Conservation (phyloP, 352 stramenopile genomes). For the Phytophthora aleatoria region DNA sequence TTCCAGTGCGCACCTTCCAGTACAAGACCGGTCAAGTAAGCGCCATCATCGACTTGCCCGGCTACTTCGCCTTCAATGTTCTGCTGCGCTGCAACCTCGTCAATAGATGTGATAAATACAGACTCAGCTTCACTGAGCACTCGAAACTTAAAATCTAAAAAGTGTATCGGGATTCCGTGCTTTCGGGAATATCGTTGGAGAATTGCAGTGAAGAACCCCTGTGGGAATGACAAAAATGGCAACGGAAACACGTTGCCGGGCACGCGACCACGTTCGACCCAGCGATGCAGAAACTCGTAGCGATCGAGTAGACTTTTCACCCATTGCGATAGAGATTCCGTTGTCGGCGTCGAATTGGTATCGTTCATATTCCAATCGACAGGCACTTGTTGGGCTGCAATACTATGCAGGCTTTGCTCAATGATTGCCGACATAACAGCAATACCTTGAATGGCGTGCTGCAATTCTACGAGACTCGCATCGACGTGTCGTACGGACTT, state of each 20-base stretch:
- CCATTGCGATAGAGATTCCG: slow-evolving; percentile 59
- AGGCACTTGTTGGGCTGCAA: slow-evolving; percentile 60
- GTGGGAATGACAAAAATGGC: slow-evolving; percentile 73
- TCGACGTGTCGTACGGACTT: slow-evolving; percentile 47
- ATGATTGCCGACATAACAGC: slow-evolving; percentile 57
- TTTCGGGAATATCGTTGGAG: slow-evolving; percentile 77
- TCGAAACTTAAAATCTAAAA: slow-evolving; percentile 77
- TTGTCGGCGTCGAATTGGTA: slow-evolving; percentile 26
- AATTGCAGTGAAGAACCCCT: slow-evolving; percentile 80
- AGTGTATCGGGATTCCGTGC: slow-evolving; percentile 71
- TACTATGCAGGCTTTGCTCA: slow-evolving; percentile 59
- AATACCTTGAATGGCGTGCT: slow-evolving; percentile 63
- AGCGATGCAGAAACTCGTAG: slow-evolving; percentile 62
- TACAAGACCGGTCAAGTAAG: slow-evolving; percentile 66
- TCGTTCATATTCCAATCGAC: slow-evolving; percentile 41
- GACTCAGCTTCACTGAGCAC: slow-evolving; percentile 53
- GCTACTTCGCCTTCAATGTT: slow-evolving; percentile 6
- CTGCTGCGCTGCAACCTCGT: neutral
- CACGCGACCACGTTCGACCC: slow-evolving; percentile 38
- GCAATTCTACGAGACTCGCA: slow-evolving; percentile 44
- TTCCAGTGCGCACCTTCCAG: slow-evolving; percentile 78
- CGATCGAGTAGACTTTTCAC: slow-evolving; percentile 59
- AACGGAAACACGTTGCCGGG: slow-evolving; percentile 49
- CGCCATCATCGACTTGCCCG: slow-evolving; percentile 36
- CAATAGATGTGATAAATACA: slow-evolving; percentile 7